Evolutionary conservation across 2,329 filamentous ascomycete genomes (phyloP).

Genomic region (Rachicladosporium sp.): DNA sequence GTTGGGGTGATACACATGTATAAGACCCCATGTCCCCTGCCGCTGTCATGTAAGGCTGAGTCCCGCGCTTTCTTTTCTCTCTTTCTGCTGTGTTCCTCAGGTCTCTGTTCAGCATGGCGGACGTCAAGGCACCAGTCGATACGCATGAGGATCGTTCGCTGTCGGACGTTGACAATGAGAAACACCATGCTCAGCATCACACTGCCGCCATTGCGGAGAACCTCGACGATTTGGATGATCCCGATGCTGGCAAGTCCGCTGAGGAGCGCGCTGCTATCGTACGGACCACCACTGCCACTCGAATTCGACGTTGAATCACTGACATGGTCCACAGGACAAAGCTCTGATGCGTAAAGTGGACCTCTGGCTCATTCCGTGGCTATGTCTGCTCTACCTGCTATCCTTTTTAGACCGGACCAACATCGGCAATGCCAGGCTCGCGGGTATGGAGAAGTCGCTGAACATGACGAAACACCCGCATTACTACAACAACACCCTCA

Average conservation of each 20-base stretch:
- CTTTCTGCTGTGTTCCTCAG: too few species aligned
- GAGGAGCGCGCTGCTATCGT: slow-evolving; percentile 19
- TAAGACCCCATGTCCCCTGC: too few species aligned
- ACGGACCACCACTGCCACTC: too few species aligned
- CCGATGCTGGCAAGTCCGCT: neutral
- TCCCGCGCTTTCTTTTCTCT: too few species aligned
- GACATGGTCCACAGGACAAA: slow-evolving; percentile 29
- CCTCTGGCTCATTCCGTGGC: slow-evolving; percentile 49
- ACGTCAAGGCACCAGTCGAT: too few species aligned
- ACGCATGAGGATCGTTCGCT: too few species aligned
- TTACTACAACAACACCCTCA: slow-evolving; percentile 59
- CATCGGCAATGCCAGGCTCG: slow-evolving; percentile 55
- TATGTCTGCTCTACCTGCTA: slow-evolving; percentile 60
- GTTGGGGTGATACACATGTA: too few species aligned
- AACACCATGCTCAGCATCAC: too few species aligned
- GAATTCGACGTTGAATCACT: neutral
- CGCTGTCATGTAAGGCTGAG: too few species aligned
- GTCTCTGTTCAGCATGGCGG: too few species aligned
- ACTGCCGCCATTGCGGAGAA: slow-evolving; percentile 1
- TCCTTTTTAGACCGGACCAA: slow-evolving; percentile 64
- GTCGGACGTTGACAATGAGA: too few species aligned
- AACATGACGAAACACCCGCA: slow-evolving; percentile 32
- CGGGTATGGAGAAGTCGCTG: neutral
- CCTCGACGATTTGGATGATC: slow-evolving; percentile 12
- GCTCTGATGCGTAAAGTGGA: slow-evolving; percentile 32